Conservation (phyloP, 345 rosid genomes). For the Acer saccharum region DNA sequence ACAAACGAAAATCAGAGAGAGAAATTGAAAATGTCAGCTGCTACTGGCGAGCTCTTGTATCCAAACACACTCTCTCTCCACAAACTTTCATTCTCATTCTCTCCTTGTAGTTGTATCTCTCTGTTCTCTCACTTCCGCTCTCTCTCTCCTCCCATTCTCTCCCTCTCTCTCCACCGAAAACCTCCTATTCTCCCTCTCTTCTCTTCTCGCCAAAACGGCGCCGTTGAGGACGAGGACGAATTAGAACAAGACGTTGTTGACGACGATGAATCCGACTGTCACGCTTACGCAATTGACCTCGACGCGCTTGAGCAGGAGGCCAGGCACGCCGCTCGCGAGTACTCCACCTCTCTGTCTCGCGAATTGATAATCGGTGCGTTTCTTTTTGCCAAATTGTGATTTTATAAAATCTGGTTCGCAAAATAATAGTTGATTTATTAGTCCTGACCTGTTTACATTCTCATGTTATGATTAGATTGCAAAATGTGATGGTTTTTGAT, state of each 20-base stretch:
- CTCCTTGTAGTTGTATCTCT: not conserved
- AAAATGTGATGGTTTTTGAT: not conserved
- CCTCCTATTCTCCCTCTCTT: constrained; percentile 31
- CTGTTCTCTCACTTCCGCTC: constrained; percentile 14
- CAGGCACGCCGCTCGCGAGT: constrained; percentile 56
- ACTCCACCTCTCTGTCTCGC: constrained; percentile 59
- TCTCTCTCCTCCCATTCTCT: constrained; percentile 25
- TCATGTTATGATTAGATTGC: too few relatives aligned
- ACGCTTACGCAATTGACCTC: constrained; percentile 41
- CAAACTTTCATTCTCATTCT: constrained; percentile 12
- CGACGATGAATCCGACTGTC: constrained; percentile 29
- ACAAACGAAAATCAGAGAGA: not conserved
- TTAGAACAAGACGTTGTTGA: constrained; percentile 18
- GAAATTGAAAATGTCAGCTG: not conserved
- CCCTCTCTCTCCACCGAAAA: constrained; percentile 21
- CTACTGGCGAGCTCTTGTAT: not conserved
- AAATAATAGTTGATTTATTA: too few relatives aligned
- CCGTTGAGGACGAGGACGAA: constrained; percentile 15
- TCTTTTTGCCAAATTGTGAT: not conserved
- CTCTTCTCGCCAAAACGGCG: constrained; percentile 23
- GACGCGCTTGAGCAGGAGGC: constrained; percentile 77
- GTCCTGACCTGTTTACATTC: too few relatives aligned
- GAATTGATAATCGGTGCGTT: constrained; percentile 57
- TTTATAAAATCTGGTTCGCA: too few relatives aligned
- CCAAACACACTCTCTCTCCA: not conserved